Evolutionary conservation across 495 filamentous ascomycete species (phyloP).

Genomic region (Penicillium cosmopolitanum): DNA sequence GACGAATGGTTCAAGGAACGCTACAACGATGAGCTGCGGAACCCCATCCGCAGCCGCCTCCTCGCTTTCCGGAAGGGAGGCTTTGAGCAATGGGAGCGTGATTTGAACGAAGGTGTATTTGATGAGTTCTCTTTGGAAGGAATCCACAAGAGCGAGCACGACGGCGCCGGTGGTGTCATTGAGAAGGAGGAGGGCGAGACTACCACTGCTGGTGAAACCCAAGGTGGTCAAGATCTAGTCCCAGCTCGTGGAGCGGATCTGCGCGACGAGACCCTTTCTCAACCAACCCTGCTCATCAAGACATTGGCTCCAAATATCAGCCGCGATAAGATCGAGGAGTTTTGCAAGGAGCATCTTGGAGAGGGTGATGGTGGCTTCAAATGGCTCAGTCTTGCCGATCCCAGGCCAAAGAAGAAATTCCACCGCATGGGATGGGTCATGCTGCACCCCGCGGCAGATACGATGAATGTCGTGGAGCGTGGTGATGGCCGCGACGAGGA

Average conservation of each 20-base stretch:
- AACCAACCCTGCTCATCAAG: constrained; percentile 95
- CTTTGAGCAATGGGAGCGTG: constrained; percentile 83
- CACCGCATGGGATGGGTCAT: constrained; percentile 99
- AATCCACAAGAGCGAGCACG: constrained; percentile 91
- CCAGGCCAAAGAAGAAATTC: constrained; percentile 94
- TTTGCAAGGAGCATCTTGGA: constrained; percentile 89
- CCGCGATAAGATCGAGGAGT: constrained; percentile 87
- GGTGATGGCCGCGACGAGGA: constrained; percentile 69
- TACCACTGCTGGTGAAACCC: constrained; percentile 84
- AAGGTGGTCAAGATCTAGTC: constrained; percentile 87
- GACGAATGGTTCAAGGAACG: constrained; percentile 99
- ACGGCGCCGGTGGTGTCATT: constrained; percentile 80
- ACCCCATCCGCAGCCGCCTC: constrained; percentile 67
- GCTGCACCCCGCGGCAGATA: constrained; percentile 76
- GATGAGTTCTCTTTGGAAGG: constrained; percentile 95
- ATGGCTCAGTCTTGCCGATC: constrained; percentile 91
- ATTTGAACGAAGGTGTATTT: constrained; percentile 79
- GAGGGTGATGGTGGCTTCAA: constrained; percentile 86
- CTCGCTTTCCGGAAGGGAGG: constrained; percentile 73
- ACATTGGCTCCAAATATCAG: constrained; percentile 96
- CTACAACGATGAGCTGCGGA: constrained; percentile 80
- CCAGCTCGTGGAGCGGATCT: constrained; percentile 79
- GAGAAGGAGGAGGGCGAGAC: constrained; percentile 96
- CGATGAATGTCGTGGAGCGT: constrained; percentile 50
- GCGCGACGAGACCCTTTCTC: constrained; percentile 77